Evolutionary conservation across 192 early-diverging fungal species (phyloP).

Genomic region (Gonapodya sp.): DNA sequence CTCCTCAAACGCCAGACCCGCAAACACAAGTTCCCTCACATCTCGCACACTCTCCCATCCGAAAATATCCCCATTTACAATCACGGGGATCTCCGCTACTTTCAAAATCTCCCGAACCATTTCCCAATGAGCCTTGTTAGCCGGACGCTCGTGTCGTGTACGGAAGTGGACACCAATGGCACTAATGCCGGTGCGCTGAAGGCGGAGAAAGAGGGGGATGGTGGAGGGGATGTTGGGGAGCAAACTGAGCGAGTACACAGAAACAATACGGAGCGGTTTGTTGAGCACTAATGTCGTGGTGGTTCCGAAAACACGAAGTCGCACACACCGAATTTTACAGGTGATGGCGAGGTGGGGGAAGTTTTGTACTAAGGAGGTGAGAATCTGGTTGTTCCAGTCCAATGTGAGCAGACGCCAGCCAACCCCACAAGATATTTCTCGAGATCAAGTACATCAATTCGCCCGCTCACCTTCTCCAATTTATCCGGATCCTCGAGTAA

Average conservation of each 20-base stretch:
- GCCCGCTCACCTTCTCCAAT: slow-evolving; percentile 51
- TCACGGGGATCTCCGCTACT: slow-evolving; percentile 61
- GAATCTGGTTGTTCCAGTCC: background rate
- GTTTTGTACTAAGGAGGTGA: background rate
- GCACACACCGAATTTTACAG: slow-evolving; percentile 78
- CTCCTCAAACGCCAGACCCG: background rate
- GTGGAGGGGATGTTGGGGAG: background rate
- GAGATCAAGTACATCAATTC: slow-evolving; percentile 49
- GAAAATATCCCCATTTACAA: slow-evolving; percentile 88
- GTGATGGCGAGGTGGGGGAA: slow-evolving; percentile 57
- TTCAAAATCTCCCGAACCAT: slow-evolving; percentile 63
- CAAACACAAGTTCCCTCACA: slow-evolving; percentile 49
- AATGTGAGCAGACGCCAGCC: too few relatives aligned
- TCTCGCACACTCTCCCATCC: slow-evolving; percentile 47
- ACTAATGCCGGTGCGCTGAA: slow-evolving; percentile 63
- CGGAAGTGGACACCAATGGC: slow-evolving; percentile 87
- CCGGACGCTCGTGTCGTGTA: slow-evolving; percentile 65
- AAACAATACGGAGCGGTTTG: slow-evolving; percentile 42
- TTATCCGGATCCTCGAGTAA: slow-evolving; percentile 75
- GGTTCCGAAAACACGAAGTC: slow-evolving; percentile 55
- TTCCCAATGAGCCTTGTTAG: slow-evolving; percentile 74
- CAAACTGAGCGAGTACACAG: background rate
- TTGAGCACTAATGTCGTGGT: slow-evolving; percentile 62
- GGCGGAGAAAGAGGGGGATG: slow-evolving; percentile 1
- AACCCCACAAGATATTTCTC: slow-evolving; percentile 55